phyloP scores from a whole-genome alignment of 768 basidiomycete species.

The Botryobasidium botryosum region DNA sequence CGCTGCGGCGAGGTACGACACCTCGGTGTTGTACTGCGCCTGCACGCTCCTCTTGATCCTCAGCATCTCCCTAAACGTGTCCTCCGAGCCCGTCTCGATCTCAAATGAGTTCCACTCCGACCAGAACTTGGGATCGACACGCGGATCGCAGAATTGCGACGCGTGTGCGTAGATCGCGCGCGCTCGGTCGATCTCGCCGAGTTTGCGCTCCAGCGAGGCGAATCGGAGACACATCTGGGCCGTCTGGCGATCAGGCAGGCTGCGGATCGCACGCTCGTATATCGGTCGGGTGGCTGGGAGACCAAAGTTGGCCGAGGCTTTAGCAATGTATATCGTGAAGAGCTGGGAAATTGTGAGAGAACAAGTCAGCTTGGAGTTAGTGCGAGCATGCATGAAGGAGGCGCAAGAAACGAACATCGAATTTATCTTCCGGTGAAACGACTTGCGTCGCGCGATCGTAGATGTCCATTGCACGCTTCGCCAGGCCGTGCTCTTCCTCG shows the following conservation, averaged over 20 bases:
- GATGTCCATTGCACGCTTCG: constrained; percentile 90
- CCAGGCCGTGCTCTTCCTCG: constrained; percentile 89
- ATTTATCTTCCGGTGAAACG: constrained; percentile 81
- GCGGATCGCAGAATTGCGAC: constrained; percentile 95
- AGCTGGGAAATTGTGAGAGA: constrained; percentile 34
- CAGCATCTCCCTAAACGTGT: constrained; percentile 61
- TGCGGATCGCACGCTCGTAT: constrained; percentile 88
- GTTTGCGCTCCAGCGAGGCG: constrained; percentile 87
- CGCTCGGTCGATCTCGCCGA: constrained; percentile 97
- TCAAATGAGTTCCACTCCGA: constrained; percentile 94
- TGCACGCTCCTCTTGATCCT: constrained; percentile 92
- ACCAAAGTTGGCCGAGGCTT: constrained; percentile 90
- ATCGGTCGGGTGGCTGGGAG: constrained; percentile 91
- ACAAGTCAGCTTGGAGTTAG: constrained; percentile 2
- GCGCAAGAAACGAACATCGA: constrained; percentile 46
- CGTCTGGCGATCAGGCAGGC: constrained; percentile 82
- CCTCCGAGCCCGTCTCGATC: constrained; percentile 96
- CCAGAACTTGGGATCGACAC: constrained; percentile 88
- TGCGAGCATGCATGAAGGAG: too few relatives aligned
- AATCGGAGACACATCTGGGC: constrained; percentile 97
- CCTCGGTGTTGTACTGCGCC: constrained; percentile 96
- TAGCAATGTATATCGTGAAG: constrained; percentile 94
- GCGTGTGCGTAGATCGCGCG: constrained; percentile 94
- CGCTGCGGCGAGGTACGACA: constrained; percentile 82
- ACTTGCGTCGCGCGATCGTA: constrained; percentile 83